Evolutionary conservation across 1,284 basidiomycete species (phyloP).

Genomic region (Xerocomus amazonicus): DNA sequence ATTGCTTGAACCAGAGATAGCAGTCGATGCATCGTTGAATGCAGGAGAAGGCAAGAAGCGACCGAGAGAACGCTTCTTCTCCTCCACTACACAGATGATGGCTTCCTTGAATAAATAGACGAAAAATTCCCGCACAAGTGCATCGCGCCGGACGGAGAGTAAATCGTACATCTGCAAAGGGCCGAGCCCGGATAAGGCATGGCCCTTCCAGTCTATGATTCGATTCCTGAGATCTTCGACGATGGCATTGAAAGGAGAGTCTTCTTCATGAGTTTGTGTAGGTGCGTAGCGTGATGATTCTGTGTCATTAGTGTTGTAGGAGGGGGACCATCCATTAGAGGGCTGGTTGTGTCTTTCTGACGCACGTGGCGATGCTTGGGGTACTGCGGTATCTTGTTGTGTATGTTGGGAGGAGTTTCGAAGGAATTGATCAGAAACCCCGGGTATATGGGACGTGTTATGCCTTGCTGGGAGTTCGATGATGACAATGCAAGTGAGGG

Average conservation of each 20-base stretch:
- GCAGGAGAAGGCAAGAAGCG: constrained; percentile 63
- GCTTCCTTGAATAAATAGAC: constrained; percentile 97
- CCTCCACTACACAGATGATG: constrained; percentile 93
- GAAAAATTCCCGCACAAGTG: constrained; percentile 85
- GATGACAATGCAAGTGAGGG: constrained; percentile 85
- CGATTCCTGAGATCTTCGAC: constrained; percentile 84
- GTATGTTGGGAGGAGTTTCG: constrained; percentile 31
- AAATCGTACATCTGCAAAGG: constrained; percentile 89
- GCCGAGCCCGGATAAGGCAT: constrained; percentile 84
- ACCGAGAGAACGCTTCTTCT: constrained; percentile 78
- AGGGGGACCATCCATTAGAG: constrained; percentile 33
- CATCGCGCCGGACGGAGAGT: constrained; percentile 82
- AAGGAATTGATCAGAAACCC: constrained; percentile 45
- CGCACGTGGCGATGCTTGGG: constrained; percentile 23
- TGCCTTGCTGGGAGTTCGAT: constrained; percentile 83
- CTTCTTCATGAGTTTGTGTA: constrained; percentile 41
- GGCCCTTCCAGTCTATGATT: constrained; percentile 93
- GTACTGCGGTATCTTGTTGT: constrained; percentile 36
- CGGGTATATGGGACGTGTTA: constrained; percentile 51
- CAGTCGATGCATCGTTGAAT: constrained; percentile 44
- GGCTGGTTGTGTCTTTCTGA: constrained; percentile 33
- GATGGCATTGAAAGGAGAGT: constrained; percentile 74
- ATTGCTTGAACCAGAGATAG: constrained; percentile 37
- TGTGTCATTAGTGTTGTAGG: constrained; percentile 18
- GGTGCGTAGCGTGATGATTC: constrained; percentile 28